Conservation (phyloP, 306 rosid species). For the Geum urbanum region DNA sequence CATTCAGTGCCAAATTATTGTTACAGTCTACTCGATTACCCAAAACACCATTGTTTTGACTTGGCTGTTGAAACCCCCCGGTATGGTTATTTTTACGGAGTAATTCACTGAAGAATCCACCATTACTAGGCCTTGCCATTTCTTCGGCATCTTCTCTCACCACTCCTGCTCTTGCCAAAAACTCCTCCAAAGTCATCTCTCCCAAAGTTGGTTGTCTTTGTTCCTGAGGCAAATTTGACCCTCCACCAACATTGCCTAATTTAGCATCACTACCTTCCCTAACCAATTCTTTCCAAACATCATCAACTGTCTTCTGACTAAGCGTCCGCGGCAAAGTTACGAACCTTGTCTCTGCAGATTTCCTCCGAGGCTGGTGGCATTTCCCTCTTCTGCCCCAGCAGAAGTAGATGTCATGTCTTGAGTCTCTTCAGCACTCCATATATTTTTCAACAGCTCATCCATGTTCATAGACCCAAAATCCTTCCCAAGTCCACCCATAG, state of each 20-base stretch:
- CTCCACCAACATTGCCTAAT: slow-evolving; percentile 23
- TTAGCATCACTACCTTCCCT: slow-evolving; percentile 43
- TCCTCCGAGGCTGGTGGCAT: slow-evolving; percentile 18
- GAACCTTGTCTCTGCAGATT: slow-evolving; percentile 93
- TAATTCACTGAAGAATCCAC: slow-evolving; percentile 53
- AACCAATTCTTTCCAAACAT: slow-evolving; percentile 76
- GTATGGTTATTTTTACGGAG: slow-evolving; percentile 36
- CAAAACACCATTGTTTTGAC: slow-evolving; percentile 37
- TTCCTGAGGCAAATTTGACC: slow-evolving; percentile 46
- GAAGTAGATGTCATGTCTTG: slow-evolving; percentile 43
- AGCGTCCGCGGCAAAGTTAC: slow-evolving; percentile 76
- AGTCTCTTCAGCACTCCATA: slow-evolving; percentile 90
- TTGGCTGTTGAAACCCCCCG: slow-evolving; percentile 53
- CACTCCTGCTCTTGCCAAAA: slow-evolving; percentile 83
- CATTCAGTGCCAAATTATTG: slow-evolving; percentile 42
- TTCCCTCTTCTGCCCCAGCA: slow-evolving; percentile 29
- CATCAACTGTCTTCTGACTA: slow-evolving; percentile 92
- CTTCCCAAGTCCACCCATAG: slow-evolving; percentile 68
- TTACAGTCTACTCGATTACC: slow-evolving; percentile 36
- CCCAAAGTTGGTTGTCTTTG: slow-evolving; percentile 85
- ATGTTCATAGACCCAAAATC: slow-evolving; percentile 97
- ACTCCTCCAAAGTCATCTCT: slow-evolving; percentile 89
- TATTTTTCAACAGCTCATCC: slow-evolving; percentile 90
- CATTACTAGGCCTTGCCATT: slow-evolving; percentile 39
- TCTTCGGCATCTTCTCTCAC: slow-evolving; percentile 69